phyloP scores from a whole-genome alignment of 441 rosid genomes.

The Pelargonium citronellum region DNA sequence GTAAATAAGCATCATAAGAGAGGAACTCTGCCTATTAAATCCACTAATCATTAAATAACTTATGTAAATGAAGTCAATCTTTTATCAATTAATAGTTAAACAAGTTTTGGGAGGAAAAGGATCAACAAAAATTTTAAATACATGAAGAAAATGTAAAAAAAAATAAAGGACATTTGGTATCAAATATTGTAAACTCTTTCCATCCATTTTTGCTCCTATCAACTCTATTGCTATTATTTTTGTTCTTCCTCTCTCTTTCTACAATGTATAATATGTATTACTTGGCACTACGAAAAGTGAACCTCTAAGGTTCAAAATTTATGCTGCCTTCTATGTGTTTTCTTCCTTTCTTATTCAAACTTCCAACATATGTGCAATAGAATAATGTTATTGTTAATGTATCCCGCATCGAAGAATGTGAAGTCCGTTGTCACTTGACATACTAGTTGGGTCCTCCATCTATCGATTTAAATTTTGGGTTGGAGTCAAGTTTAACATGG shows the following conservation, averaged over 20 bases:
- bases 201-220: background rate
- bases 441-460: too few species aligned
- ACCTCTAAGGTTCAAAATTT: background rate
- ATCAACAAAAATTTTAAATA: background rate
- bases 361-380: background rate
- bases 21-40: background rate
- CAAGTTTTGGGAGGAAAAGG: too few species aligned
- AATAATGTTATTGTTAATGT: background rate
- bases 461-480: too few species aligned
- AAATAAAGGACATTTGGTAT: background rate
- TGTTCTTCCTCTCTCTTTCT: background rate
- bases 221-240: background rate
- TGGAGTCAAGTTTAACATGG: too few species aligned
- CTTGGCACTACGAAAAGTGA: background rate
- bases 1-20: background rate
- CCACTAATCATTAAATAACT: background rate
- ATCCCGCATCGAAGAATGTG: too few species aligned
- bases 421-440: too few species aligned
- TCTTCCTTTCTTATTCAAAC: background rate
- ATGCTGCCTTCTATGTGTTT: background rate
- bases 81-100: too few species aligned
- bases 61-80: background rate
- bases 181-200: background rate
- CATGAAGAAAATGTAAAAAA: background rate
- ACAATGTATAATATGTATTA: background rate